Conservation (phyloP, 179 eudicot species). For the Vitellaria paradoxa region DNA sequence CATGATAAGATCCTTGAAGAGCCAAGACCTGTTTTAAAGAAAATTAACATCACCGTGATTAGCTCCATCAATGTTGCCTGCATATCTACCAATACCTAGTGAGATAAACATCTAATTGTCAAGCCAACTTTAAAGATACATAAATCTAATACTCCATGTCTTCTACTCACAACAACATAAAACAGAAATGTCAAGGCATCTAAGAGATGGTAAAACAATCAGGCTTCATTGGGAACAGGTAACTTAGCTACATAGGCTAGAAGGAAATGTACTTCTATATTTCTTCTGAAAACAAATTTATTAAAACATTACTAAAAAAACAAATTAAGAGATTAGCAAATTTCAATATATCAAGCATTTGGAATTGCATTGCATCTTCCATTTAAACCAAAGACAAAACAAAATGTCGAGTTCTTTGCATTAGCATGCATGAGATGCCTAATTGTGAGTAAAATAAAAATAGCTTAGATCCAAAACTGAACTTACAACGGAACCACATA, state of each 20-base stretch:
- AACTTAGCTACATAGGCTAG: neutral
- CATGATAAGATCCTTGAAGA: conserved; percentile 94
- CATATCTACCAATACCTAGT: neutral
- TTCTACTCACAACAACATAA: neutral
- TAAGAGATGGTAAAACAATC: neutral
- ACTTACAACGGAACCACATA: too few relatives aligned
- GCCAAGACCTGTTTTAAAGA: conserved; percentile 66
- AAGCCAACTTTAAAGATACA: neutral
- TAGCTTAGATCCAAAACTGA: too few relatives aligned
- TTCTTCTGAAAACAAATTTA: neutral
- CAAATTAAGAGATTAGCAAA: too few relatives aligned
- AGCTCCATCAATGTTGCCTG: neutral
- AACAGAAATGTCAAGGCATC: neutral
- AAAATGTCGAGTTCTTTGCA: too few relatives aligned
- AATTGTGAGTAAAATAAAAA: too few relatives aligned
- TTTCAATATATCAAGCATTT: too few relatives aligned
- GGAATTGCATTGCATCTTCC: too few relatives aligned
- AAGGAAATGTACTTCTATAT: neutral
- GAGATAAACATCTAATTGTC: neutral
- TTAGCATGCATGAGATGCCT: too few relatives aligned
- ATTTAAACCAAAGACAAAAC: too few relatives aligned
- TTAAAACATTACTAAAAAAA: neutral
- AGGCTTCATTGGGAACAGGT: neutral
- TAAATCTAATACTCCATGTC: neutral
- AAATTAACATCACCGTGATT: neutral